Percentiles rank a stretch among this genome's conserved stretches.
These are phyloP conservation scores for Urochloa ruziziensis DNA, from an alignment of 176 grass and related monocot species.

Conservation along the genomic window DNA sequence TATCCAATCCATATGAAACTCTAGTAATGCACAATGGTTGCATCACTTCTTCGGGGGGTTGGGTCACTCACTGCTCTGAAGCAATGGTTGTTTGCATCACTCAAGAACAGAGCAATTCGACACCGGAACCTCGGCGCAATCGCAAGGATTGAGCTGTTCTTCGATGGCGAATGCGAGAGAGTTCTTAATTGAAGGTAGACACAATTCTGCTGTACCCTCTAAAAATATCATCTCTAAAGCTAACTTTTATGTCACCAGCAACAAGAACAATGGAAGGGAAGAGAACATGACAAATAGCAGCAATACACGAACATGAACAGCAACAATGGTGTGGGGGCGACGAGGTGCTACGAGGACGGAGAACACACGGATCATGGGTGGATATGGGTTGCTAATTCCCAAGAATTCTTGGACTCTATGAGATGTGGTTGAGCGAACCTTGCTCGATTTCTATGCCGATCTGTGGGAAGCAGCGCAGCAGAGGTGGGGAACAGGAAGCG, in stretches of 20 bases:
- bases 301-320: conserved; percentile 28
- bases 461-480: conserved; percentile 43
- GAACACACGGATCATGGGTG: background rate
- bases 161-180: background rate
- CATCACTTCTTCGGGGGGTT: conserved; percentile 24
- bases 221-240: conserved; percentile 43
- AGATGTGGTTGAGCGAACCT: conserved; percentile 28
- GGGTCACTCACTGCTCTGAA: conserved; percentile 5
- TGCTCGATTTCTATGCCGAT: conserved; percentile 49
- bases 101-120: conserved; percentile 13
- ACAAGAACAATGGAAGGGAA: conserved; percentile 19
- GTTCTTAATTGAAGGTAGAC: conserved; percentile 21
- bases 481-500: conserved; percentile 27
- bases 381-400: conserved; percentile 33
- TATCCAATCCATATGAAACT: conserved; percentile 28
- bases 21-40: conserved; percentile 16
- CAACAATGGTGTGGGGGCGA: background rate
- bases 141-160: background rate
- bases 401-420: conserved; percentile 51
- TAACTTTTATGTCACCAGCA: conserved; percentile 46
- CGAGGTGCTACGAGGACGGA: background rate
- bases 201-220: conserved; percentile 35
- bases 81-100: conserved; percentile 21
- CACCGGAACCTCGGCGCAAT: conserved; percentile 15
- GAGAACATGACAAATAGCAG: conserved; percentile 39